Evolutionary conservation across 352 stramenopile genomes (phyloP).

Genomic region (Phytophthora fragariaefolia): DNA sequence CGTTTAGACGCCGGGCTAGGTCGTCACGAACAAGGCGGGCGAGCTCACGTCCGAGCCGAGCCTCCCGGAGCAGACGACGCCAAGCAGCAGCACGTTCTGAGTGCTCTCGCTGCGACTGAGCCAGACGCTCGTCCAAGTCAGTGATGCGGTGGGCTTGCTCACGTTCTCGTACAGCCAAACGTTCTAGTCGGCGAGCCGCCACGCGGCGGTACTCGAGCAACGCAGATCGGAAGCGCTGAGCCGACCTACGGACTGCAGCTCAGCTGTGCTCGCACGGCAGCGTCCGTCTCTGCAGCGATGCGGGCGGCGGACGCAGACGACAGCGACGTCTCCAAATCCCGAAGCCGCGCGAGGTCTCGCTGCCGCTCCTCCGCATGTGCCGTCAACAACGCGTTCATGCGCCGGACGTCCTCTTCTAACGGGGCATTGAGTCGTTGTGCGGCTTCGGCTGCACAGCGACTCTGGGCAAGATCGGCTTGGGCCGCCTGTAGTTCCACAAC

Average conservation of each 20-base stretch:
- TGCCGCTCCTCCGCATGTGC: background rate
- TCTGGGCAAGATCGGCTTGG: no score
- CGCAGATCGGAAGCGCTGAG: background rate
- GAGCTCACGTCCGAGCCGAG: background rate
- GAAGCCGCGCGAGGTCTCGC: no score
- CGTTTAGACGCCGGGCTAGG: background rate
- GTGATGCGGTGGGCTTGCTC: no score
- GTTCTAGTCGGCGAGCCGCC: background rate
- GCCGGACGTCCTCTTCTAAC: background rate
- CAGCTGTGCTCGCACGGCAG: background rate
- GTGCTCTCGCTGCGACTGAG: no score
- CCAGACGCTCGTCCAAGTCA: no score
- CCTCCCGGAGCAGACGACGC: background rate
- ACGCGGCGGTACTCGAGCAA: background rate
- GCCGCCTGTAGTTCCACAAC: no score
- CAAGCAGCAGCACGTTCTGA: background rate
- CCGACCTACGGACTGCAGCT: background rate
- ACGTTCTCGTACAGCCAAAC: no score
- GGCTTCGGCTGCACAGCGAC: no score
- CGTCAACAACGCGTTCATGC: background rate
- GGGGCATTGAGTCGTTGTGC: no score
- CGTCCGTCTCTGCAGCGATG: background rate
- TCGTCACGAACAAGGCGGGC: no score
- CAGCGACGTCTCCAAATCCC: no score
- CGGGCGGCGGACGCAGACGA: no score